Percentiles rank a stretch among this genome's conserved stretches.
These are phyloP conservation scores for Datura wrightii DNA, from an alignment of 257 asterid genomes.

Conservation along the genomic window DNA sequence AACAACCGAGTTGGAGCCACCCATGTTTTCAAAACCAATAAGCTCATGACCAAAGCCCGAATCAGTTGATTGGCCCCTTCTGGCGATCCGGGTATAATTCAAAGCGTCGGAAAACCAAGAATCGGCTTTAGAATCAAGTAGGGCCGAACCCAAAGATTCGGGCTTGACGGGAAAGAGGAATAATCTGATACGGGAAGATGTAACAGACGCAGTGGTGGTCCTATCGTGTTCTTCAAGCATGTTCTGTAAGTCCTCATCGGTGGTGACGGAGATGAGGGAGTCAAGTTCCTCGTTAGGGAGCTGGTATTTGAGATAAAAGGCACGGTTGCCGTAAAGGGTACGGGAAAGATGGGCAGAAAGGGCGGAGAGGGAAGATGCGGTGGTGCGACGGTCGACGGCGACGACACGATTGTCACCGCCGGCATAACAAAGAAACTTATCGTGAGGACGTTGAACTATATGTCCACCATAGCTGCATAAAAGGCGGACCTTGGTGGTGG, in stretches of 20 bases:
- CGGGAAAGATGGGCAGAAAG: conserved; percentile 66
- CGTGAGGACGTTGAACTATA: conserved; percentile 81
- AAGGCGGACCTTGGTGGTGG: conserved; percentile 68
- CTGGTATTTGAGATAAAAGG: conserved; percentile 79
- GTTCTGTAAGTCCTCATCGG: conserved; percentile 80
- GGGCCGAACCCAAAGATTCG: conserved; percentile 61
- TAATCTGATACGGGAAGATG: conserved; percentile 67
- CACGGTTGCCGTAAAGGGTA: conserved; percentile 58
- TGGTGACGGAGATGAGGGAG: conserved; percentile 69
- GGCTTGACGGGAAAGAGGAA: conserved; percentile 71
- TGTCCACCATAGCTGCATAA: conserved; percentile 95
- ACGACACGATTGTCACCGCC: conserved; percentile 88
- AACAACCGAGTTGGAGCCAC: conserved; percentile 42
- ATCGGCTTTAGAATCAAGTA: conserved; percentile 70
- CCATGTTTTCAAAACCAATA: conserved; percentile 46
- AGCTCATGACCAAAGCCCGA: conserved; percentile 46
- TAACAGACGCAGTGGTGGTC: conserved; percentile 12
- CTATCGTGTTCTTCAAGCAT: conserved; percentile 92
- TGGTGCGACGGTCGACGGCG: conserved; percentile 76
- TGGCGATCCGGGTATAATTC: conserved; percentile 62
- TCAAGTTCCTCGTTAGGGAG: conserved; percentile 82
- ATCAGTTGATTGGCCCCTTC: conserved; percentile 70
- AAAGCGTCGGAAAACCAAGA: conserved; percentile 78
- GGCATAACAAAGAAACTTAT: conserved; percentile 72
- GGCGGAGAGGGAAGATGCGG: conserved; percentile 53